Conservation (phyloP, 805 yeast genomes). For the Candida taoyuanica region DNA sequence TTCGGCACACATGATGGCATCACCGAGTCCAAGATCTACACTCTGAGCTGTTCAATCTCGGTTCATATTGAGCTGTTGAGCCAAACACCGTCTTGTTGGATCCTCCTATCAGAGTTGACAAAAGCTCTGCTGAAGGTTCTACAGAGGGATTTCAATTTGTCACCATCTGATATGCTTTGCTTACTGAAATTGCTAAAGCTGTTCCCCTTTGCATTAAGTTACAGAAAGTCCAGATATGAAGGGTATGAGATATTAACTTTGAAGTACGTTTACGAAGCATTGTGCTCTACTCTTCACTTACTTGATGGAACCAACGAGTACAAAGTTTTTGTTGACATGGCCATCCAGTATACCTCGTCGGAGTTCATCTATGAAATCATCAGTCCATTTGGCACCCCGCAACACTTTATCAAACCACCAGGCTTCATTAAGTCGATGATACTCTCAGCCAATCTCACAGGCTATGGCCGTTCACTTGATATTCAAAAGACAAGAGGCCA, state of each 20-base stretch:
- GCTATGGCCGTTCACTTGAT: conserved; percentile 1
- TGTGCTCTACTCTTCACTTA: conserved; percentile 5
- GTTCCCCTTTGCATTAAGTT: conserved; percentile 13
- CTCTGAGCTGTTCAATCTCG: conserved; percentile 19
- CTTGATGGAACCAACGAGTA: conserved; percentile 21
- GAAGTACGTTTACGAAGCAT: conserved; percentile 12
- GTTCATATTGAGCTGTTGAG: conserved; percentile 14
- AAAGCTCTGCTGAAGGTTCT: conserved; percentile 9
- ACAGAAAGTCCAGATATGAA: conserved; percentile 16
- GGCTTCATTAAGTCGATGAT: conserved; percentile 14
- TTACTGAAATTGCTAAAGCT: conserved; percentile 14
- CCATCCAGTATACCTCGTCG: conserved; percentile 12
- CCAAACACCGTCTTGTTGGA: conserved; percentile 18
- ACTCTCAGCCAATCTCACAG: conserved; percentile 15
- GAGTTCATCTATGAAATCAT: conserved; percentile 9
- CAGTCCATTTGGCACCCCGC: conserved; percentile 4
- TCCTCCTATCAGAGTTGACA: conserved; percentile 13
- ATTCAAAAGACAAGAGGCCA: not conserved
- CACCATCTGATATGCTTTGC: conserved; percentile 17
- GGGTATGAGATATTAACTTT: conserved; percentile 15
- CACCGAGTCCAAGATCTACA: conserved; percentile 18
- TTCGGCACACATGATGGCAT: conserved; percentile 6
- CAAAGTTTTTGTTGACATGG: conserved; percentile 8
- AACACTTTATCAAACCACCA: conserved; percentile 18
- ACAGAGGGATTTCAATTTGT: conserved; percentile 13